Evolutionary conservation across 805 yeast genomes (phyloP), one percentile per base, ranked within the genome.

Genomic region (Candida namnaoensis): DNA sequence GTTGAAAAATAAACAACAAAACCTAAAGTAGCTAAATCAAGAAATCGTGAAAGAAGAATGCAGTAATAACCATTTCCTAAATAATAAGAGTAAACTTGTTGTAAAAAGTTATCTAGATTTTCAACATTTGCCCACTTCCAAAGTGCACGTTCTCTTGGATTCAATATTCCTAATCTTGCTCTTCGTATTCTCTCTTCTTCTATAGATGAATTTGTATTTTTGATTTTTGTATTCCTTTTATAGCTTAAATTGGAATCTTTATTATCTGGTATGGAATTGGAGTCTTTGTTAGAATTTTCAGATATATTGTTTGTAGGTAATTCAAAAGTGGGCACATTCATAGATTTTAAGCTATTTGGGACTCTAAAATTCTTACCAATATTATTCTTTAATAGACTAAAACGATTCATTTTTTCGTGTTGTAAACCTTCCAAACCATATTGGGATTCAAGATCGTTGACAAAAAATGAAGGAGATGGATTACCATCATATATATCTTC

Each of bases 41-140:
- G 71, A 2, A 72, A 46, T 37, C 82, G 75, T 15, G 80, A 69
- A 27, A 88, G 58, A 11, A 87, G 58, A n/a, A 91, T 87, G 56
- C 95, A 86, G 38, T 72, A 69, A 44, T 82, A 72, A 0, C 99
- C 99, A 56, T 82, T 86, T 3, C 95, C 95, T 26, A 82, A 65
- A 58, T 85, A 93, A 57, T 88, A 93, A 39, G 72, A 71, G 61
- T 93, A 93, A 10, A 90, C 75, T 50, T 91, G 95, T 41, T 78
- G 78, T 15, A 93, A 66, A 52, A 91, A 93, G 37, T 78, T 74
- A 63, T 93, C 99, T 58, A 93, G 71, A 59, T 93, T 93, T 50
- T 85, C 87, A 24, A 93, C 87, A 54, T 93, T 93, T 1, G 98
- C 95, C 98, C 99, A 93, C 45, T 87, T 73, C 88, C 97, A 93